Conservation (phyloP, 257 asterid genomes). For the Solanum stenotomum region DNA sequence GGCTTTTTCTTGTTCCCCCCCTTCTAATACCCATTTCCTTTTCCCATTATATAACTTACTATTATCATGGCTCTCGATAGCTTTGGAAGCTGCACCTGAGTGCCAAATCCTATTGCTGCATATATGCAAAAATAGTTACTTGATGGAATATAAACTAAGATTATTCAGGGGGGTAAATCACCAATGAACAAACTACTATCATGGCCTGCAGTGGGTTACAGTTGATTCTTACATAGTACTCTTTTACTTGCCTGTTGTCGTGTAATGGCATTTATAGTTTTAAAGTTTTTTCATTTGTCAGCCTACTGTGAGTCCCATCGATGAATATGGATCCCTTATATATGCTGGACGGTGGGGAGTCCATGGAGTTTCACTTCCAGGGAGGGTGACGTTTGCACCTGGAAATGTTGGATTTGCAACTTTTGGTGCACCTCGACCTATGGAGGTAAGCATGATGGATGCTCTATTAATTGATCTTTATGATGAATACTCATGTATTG, state of each 20-base stretch:
- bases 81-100: not conserved
- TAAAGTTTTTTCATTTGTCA: slow-evolving; percentile 14
- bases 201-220: not conserved
- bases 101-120: not conserved
- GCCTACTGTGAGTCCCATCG: slow-evolving; percentile 69
- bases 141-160: not conserved
- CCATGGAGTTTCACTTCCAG: slow-evolving; percentile 91
- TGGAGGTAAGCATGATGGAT: slow-evolving; percentile 49
- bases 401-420: slow-evolving; percentile 90
- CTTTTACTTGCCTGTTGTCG: not conserved
- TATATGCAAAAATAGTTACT: not conserved
- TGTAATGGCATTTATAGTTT: not conserved
- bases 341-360: slow-evolving; percentile 95
- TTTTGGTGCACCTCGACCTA: slow-evolving; percentile 94
- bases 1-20: accelerated
- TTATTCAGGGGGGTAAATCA: not conserved
- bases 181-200: not conserved
- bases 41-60: not conserved
- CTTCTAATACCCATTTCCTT: not conserved
- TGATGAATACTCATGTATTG: not conserved
- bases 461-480: not conserved
- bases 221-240: not conserved
- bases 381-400: slow-evolving; percentile 97
- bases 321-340: slow-evolving; percentile 84
- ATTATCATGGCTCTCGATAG: not conserved